Conservation (phyloP, 176 grass and related monocot genomes). For the Leersia perrieri region DNA sequence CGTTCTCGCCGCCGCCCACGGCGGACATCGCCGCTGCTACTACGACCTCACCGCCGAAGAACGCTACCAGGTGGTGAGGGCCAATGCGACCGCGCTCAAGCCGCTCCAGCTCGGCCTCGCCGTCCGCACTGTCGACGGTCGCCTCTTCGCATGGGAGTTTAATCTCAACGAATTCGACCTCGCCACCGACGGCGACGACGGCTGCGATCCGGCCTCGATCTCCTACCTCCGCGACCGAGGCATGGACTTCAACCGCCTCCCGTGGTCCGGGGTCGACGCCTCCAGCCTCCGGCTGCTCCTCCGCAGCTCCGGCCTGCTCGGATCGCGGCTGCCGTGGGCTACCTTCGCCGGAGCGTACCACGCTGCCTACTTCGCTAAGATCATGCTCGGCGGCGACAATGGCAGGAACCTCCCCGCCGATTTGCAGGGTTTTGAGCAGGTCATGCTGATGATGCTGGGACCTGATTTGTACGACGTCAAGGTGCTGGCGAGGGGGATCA, state of each 20-base stretch:
- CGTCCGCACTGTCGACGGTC: not conserved
- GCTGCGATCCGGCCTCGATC: not conserved
- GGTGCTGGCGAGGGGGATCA: not conserved
- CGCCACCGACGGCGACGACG: not conserved
- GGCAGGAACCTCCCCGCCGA: not conserved
- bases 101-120: conserved; percentile 12
- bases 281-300: not conserved
- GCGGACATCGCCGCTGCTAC: not conserved
- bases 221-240: not conserved
- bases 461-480: not conserved
- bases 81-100: not conserved
- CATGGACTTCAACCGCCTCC: not conserved
- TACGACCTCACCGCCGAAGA: not conserved
- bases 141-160: not conserved
- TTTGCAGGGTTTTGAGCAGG: not conserved
- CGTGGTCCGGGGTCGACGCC: not conserved
- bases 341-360: not conserved
- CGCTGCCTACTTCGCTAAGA: not conserved
- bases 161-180: not conserved
- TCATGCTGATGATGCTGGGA: not conserved
- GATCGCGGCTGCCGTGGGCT: not conserved
- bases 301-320: not conserved
- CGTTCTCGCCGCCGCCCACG: not conserved
- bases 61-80: not conserved
- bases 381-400: not conserved